Evolutionary conservation across 2,329 filamentous ascomycete species (phyloP).

Genomic region (Pyrenochaeta sp.): DNA sequence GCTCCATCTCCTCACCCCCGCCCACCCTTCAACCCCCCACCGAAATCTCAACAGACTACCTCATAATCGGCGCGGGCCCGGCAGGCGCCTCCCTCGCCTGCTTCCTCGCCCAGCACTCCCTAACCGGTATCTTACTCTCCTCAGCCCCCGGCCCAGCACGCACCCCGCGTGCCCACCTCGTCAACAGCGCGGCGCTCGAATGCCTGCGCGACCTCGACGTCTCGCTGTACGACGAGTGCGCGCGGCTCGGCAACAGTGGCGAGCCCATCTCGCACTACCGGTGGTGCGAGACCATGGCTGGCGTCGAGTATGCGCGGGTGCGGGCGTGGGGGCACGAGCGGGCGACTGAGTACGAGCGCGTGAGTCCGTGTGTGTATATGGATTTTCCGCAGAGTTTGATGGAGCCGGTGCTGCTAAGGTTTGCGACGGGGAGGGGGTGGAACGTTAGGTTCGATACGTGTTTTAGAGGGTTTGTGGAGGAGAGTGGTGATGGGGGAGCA

Average conservation of each 20-base stretch:
- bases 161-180: slow-evolving; percentile 68
- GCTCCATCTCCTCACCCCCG: background rate
- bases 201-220: slow-evolving; percentile 55
- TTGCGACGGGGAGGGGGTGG: slow-evolving; percentile 49
- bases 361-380: slow-evolving; percentile 52
- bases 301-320: slow-evolving; percentile 54
- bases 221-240: slow-evolving; percentile 45
- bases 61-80: slow-evolving; percentile 63
- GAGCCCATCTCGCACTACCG: slow-evolving; percentile 51
- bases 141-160: slow-evolving; percentile 59
- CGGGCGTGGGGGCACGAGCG: slow-evolving; percentile 53
- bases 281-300: slow-evolving; percentile 55
- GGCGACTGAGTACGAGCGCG: slow-evolving; percentile 50
- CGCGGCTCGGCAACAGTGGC: slow-evolving; percentile 39
- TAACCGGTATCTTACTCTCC: slow-evolving; percentile 63
- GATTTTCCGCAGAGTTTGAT: slow-evolving; percentile 55
- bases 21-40: background rate
- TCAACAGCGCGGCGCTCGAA: slow-evolving; percentile 64
- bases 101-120: slow-evolving; percentile 59
- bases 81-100: slow-evolving; percentile 63
- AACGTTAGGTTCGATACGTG: slow-evolving; percentile 50
- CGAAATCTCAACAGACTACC: slow-evolving; percentile 53
- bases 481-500: slow-evolving; percentile 25
- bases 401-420: slow-evolving; percentile 52
- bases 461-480: slow-evolving; percentile 38